A percentile compares a stretch with the other conserved stretches of the same genome.
Evolutionary conservation across 495 filamentous ascomycete genomes (phyloP).

Genomic region (Extremus antarcticus): DNA sequence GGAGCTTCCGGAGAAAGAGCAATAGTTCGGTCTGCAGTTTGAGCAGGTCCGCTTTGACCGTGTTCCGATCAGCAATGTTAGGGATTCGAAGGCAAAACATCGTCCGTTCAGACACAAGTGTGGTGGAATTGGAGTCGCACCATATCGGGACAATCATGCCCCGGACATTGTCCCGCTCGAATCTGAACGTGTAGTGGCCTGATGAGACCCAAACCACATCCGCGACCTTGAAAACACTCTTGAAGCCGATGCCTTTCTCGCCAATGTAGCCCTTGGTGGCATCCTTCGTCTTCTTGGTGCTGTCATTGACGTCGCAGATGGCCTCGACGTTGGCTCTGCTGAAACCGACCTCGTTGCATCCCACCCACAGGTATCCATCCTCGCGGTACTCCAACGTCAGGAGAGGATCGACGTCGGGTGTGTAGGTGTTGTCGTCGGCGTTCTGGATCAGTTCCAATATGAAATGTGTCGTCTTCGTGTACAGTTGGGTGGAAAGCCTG

Average conservation of each 20-base stretch:
- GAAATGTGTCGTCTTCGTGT: slow-evolving; percentile 15
- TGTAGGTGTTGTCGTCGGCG: slow-evolving; percentile 19
- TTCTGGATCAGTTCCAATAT: slow-evolving; percentile 21
- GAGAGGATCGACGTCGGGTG: neutral
- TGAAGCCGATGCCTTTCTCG: slow-evolving; percentile 24
- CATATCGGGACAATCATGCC: slow-evolving; percentile 14
- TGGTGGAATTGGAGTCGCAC: neutral
- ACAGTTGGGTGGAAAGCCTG: slow-evolving; percentile 15
- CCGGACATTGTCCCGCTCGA: slow-evolving; percentile 10
- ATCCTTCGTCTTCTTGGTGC: slow-evolving; percentile 11
- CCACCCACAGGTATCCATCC: slow-evolving; percentile 12
- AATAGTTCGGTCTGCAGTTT: neutral
- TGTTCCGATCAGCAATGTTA: neutral
- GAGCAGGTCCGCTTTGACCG: neutral
- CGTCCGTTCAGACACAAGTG: neutral
- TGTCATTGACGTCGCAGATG: slow-evolving; percentile 11
- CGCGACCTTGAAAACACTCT: slow-evolving; percentile 19
- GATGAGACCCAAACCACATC: slow-evolving; percentile 14
- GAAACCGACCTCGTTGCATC: slow-evolving; percentile 19
- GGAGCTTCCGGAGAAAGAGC: slow-evolving; percentile 13
- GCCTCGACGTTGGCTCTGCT: slow-evolving; percentile 11
- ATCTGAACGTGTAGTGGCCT: slow-evolving; percentile 9
- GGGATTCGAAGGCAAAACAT: slow-evolving; percentile 12
- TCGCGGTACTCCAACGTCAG: slow-evolving; percentile 10
- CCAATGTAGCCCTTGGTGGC: slow-evolving; percentile 13